Evolutionary conservation across 73 alveolate genomes (phyloP), one percentile per base, ranked within the genome.

Genomic region (Stentor coeruleus): DNA sequence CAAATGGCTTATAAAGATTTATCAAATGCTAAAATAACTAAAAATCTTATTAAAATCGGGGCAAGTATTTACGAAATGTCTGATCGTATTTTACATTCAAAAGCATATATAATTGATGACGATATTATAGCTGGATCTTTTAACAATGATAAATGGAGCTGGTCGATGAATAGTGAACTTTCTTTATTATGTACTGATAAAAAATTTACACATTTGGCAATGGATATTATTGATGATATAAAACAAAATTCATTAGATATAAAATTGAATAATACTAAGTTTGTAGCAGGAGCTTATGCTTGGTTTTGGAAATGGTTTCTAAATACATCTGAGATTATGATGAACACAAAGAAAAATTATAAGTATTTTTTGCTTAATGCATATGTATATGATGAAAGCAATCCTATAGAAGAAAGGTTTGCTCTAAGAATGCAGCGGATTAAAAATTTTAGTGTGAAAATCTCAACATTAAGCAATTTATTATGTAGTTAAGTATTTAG

Each of bases 141-240:
- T 58, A 87, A 87, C 49, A 74, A 87, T 87, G 93, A 87, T 76
- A 74, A 84, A 77, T 87, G 91, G 91, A 87, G 93, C 85, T 87
- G 93, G 90, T 73, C 76, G 31, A 11, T 87, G n/a, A 87, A 87
- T 59, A 86, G 83, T 79, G 93, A 85, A 36, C 59, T 85, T 59
- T 77, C 66, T 28, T 40, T 87, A 1, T 76, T 20, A 49, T 49
- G 66, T 49, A 11, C 66, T 49, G 20, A 11, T 49, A 49, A 49
- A 49, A 20, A 49, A 49, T 11, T 49, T 20, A 49, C 66, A 11
- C 28, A 49, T 49, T 20, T 49, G 6, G 66, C 28, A 6, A 11
- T 49, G 6, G 28, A 49, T 6, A 49, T 49, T 20, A 49, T 11
- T 11, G 66, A 49, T 11, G 20, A 49, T 6, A 11, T 11, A 6